Conservation (phyloP, 768 basidiomycete genomes). For the Ramaria sp. region DNA sequence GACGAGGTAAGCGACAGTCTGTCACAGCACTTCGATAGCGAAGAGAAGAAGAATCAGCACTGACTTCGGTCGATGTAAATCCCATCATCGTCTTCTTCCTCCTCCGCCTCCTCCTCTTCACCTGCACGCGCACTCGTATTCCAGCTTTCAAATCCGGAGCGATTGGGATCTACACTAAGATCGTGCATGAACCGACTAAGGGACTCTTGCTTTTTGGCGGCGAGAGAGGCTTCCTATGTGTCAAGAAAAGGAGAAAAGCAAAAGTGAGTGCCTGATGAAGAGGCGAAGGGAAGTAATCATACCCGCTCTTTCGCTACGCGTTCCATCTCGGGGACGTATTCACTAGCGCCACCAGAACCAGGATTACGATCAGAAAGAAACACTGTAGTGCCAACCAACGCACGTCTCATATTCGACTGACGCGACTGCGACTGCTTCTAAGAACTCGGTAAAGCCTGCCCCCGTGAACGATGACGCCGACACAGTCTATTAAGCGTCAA, state of each 20-base stretch:
- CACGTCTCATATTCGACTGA: conserved; percentile 84
- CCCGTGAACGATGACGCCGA: conserved; percentile 96
- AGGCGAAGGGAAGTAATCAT: neutral
- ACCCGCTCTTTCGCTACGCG: conserved; percentile 36
- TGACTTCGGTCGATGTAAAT: conserved; percentile 66
- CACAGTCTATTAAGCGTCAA: conserved; percentile 53
- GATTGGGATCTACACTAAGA: conserved; percentile 61
- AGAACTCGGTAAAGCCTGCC: conserved; percentile 85
- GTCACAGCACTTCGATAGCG: conserved; percentile 10
- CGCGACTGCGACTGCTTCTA: conserved; percentile 82
- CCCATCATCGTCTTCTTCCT: conserved; percentile 29
- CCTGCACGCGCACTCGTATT: conserved; percentile 46
- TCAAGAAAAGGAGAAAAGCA: conserved; percentile 22
- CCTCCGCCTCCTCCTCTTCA: conserved; percentile 41
- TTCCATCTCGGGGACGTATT: conserved; percentile 85
- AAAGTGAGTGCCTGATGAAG: neutral
- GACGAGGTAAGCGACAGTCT: conserved; percentile 10
- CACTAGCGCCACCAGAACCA: conserved; percentile 35
- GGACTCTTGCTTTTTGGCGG: conserved; percentile 63
- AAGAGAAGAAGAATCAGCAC: conserved; percentile 18
- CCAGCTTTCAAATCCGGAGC: conserved; percentile 50
- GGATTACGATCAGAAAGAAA: neutral
- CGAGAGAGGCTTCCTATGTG: conserved; percentile 51
- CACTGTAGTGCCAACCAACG: conserved; percentile 15
- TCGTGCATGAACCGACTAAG: conserved; percentile 72